Conservation (phyloP, 1,284 basidiomycete genomes). For the Hemileia vastatrix region DNA sequence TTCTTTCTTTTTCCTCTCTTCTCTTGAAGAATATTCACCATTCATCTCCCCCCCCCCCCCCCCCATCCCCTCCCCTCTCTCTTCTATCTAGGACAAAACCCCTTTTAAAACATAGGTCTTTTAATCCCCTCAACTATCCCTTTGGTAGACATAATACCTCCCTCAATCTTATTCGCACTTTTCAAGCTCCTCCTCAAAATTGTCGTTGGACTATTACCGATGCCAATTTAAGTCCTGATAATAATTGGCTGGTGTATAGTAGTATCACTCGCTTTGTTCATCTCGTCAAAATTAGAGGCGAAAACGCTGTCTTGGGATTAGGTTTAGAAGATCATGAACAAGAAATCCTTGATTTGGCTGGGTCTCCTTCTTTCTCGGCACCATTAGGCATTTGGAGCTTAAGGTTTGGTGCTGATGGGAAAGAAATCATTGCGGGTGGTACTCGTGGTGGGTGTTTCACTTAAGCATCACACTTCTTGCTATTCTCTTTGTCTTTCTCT, state of each 20-base stretch:
- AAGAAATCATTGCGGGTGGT: constrained; percentile 64
- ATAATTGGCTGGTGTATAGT: constrained; percentile 79
- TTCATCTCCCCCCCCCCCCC: neutral
- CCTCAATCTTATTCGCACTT: constrained; percentile 8
- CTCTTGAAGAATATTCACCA: neutral
- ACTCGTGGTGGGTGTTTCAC: constrained; percentile 31
- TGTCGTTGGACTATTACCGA: constrained; percentile 80
- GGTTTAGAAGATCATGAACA: constrained; percentile 25
- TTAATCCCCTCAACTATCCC: neutral
- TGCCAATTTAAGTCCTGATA: constrained; percentile 81
- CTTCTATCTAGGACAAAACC: neutral
- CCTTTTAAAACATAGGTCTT: neutral
- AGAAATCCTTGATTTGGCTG: neutral
- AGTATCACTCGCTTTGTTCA: constrained; percentile 53
- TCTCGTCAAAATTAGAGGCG: constrained; percentile 43
- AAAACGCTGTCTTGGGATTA: constrained; percentile 20
- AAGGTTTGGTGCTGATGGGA: constrained; percentile 88
- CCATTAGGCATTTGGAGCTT: constrained; percentile 86
- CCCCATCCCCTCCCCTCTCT: neutral
- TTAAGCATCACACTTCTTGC: constrained; percentile 65
- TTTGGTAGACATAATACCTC: constrained; percentile 8
- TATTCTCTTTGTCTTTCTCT: constrained; percentile 27
- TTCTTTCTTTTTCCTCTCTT: neutral
- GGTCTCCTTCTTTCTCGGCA: neutral
- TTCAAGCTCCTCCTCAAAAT: constrained; percentile 57